Evolutionary conservation across 2,329 filamentous ascomycete species (phyloP).

Genomic region (Aureobasidium subglaciale): DNA sequence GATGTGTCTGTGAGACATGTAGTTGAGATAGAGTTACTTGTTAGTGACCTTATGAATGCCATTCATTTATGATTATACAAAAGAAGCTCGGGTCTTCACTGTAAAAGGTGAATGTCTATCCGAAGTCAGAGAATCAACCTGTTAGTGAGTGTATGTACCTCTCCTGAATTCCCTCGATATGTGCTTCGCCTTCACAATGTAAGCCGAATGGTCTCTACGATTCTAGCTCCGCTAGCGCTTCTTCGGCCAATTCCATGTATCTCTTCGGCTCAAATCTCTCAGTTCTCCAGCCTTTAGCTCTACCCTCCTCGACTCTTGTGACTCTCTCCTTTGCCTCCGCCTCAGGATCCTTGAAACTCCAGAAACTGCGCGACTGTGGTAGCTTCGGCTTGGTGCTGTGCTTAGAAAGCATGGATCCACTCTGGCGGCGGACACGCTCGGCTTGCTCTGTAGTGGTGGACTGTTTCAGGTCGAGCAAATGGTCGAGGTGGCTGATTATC

Average conservation of each 20-base stretch:
- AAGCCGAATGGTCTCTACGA: no score
- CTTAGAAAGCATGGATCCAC: neutral
- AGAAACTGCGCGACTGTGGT: constrained; percentile 19
- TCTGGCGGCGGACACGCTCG: constrained; percentile 7
- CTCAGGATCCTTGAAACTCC: constrained; percentile 19
- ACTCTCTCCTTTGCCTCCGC: constrained; percentile 23
- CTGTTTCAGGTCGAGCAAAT: constrained; percentile 24
- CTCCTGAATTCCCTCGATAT: no score
- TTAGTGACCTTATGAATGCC: no score
- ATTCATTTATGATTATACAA: no score
- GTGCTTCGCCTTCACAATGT: no score
- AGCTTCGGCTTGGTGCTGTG: neutral
- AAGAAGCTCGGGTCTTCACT: no score
- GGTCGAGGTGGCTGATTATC: constrained; percentile 29
- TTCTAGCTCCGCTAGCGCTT: constrained; percentile 25
- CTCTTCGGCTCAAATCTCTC: constrained; percentile 24
- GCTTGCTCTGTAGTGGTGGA: constrained; percentile 18
- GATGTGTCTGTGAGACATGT: no score
- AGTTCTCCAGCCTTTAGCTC: constrained; percentile 23
- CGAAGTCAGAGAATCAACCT: no score
- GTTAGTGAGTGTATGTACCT: no score
- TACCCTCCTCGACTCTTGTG: constrained; percentile 23
- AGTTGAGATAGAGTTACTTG: no score
- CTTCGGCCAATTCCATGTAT: constrained; percentile 24
- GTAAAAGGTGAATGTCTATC: no score